Evolutionary conservation across 2,329 filamentous ascomycete genomes (phyloP), one percentile per base, ranked within the genome.

Genomic region (Penicillium brevicompactum): DNA sequence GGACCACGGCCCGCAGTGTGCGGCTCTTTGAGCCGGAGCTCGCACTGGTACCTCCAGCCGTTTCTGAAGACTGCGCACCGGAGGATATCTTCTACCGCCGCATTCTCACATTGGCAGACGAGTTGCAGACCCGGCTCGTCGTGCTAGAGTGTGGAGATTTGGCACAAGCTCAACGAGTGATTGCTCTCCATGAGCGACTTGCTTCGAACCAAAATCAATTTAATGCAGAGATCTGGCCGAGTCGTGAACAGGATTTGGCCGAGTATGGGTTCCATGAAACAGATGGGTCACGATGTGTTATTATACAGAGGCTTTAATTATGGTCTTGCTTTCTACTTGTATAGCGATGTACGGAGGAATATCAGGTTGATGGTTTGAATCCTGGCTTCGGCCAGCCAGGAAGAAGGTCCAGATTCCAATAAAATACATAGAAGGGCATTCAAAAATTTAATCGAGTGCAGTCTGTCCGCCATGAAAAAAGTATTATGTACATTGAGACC

Each of bases 1-100:
- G 74, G 38, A 83, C 84, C 16, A 92, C 88, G 1, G 79, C 82
- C 1, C 83, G 86, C 24, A 93, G 90, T 11, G 93, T 97, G 30
- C 84, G 91, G 14, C 85, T 85, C 44, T 91, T 86, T 69, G 94
- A 99, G 74, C 94, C 94, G 3, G 84, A 78, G 60, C 74, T 90
- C 11, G 94, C 94, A 0, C 80, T 97, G 13, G 90, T 97, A 0
- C 84, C 83, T 9, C 82, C 83, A 4, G 31, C 40, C 2, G 18
- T 38, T 8, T n/a, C n/a, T 7, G 5, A 44, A 27, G 11, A n/a
- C 3, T 53, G 47, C 42, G 57, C 32, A 8, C 63, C 54, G 4
- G 71, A 71, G 31, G 74, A 76, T 59, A 54, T 68, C 3, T 76
- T 76, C 52, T 76, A 75, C 55, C 58, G 65, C 11, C 61, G 55